Conservation (phyloP, 768 basidiomycete genomes). For the Calocera viscosa region DNA sequence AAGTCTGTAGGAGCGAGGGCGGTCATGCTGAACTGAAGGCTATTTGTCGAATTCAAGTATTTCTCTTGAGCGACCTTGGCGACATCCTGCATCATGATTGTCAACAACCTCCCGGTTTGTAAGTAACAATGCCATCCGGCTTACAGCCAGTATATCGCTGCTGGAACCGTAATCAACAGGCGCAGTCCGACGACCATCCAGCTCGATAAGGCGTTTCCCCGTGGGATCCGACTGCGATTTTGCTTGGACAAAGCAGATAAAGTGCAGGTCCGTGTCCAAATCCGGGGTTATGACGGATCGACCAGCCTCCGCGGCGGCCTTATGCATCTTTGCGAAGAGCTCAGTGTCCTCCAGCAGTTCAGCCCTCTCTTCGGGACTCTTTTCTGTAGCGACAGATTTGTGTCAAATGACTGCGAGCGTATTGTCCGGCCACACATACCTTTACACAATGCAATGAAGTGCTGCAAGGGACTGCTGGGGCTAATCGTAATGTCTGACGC, state of each 20-base stretch:
- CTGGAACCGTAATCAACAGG: conserved; percentile 70
- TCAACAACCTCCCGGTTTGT: neutral
- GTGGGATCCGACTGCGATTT: conserved; percentile 25
- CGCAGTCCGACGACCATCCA: conserved; percentile 67
- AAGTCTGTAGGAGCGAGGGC: conserved; percentile 34
- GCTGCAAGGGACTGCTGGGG: conserved; percentile 47
- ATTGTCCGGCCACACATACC: conserved; percentile 27
- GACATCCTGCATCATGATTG: conserved; percentile 39
- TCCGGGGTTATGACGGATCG: conserved; percentile 39
- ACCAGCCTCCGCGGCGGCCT: conserved; percentile 42
- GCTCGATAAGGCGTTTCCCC: conserved; percentile 51
- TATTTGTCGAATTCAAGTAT: conserved; percentile 43
- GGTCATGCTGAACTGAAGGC: conserved; percentile 55
- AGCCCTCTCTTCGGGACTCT: conserved; percentile 61
- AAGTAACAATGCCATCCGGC: conserved; percentile 17
- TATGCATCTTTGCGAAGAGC: conserved; percentile 68
- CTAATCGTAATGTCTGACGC: conserved; percentile 38
- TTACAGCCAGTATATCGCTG: conserved; percentile 42
- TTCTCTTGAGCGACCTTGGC: conserved; percentile 48
- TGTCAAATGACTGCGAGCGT: neutral
- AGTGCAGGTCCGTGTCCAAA: conserved; percentile 67
- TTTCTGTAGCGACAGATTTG: conserved; percentile 31
- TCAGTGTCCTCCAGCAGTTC: conserved; percentile 59
- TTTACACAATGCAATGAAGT: conserved; percentile 53
- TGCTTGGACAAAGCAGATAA: conserved; percentile 72